These are phyloP conservation scores for Xylaria sp. DNA, from an alignment of 2,329 filamentous ascomycete species.

Conservation along the genomic window DNA sequence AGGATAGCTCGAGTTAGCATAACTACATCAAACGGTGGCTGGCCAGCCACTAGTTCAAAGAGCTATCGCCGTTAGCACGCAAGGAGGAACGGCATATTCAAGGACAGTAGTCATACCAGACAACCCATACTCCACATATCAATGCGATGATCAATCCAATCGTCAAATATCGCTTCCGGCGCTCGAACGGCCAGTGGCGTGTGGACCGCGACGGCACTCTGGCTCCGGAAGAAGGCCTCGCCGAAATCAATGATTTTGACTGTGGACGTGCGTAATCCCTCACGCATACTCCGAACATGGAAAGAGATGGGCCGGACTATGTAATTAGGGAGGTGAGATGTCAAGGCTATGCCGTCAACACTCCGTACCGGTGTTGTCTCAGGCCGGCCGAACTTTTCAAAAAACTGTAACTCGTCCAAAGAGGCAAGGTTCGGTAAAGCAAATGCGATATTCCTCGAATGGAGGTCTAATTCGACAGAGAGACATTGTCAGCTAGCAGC, in stretches of 20 bases:
- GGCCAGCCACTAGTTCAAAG: slow-evolving; percentile 31
- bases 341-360: not conserved
- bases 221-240: slow-evolving; percentile 23
- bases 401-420: slow-evolving; percentile 3
- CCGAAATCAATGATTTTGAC: slow-evolving; percentile 35
- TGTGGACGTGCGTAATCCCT: not conserved
- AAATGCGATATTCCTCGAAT: slow-evolving; percentile 21
- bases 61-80: slow-evolving; percentile 16
- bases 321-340: slow-evolving; percentile 18
- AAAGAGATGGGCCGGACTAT: slow-evolving; percentile 22
- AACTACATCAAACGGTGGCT: slow-evolving; percentile 22
- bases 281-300: not conserved
- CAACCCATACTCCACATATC: slow-evolving; percentile 36
- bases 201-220: slow-evolving; percentile 15
- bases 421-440: slow-evolving; percentile 8
- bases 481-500: not conserved
- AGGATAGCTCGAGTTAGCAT: slow-evolving; percentile 9
- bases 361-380: slow-evolving; percentile 1
- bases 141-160: slow-evolving; percentile 19
- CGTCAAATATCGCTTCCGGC: slow-evolving; percentile 29
- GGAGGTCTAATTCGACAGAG: slow-evolving; percentile 14
- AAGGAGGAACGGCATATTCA: not conserved
- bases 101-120: slow-evolving; percentile 22
- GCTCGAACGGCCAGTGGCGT: slow-evolving; percentile 30
- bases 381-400: slow-evolving; percentile 15